Conservation (phyloP, 2,329 filamentous ascomycete species). For the Fusarium subglutinans region DNA sequence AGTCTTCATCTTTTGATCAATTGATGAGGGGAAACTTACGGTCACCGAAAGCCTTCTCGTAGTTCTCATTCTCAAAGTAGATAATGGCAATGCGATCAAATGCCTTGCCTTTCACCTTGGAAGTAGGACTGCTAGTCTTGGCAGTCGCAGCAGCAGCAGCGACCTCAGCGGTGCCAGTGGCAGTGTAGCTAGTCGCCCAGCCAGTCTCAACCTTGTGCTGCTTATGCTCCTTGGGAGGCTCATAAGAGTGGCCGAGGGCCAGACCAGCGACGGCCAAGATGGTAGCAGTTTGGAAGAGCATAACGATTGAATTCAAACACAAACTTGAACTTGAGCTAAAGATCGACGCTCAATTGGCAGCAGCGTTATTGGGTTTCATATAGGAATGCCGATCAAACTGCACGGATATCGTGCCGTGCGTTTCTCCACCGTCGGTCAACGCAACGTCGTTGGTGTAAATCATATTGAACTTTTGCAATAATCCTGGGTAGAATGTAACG, state of each 20-base stretch:
- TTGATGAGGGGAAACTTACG: constrained; percentile 50
- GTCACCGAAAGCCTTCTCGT: constrained; percentile 70
- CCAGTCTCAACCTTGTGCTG: constrained; percentile 8
- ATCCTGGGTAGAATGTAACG: neutral
- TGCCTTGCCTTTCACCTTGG: constrained; percentile 72
- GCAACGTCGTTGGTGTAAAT: neutral
- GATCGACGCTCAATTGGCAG: neutral
- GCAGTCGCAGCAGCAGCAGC: constrained; percentile 68
- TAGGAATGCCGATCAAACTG: neutral
- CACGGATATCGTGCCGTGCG: constrained; percentile 18
- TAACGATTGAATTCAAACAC: neutral
- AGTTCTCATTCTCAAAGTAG: constrained; percentile 83
- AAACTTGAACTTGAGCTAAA: neutral
- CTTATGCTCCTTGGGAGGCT: neutral
- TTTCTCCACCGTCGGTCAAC: constrained; percentile 17
- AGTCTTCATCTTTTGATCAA: rapidly evolving
- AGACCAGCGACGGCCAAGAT: constrained; percentile 42
- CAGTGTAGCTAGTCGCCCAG: constrained; percentile 58
- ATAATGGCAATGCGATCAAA: constrained; percentile 79
- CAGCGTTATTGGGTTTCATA: neutral
- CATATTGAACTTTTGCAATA: neutral
- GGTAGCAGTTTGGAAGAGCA: constrained; percentile 35
- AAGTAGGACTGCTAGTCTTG: constrained; percentile 67
- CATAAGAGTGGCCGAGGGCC: constrained; percentile 33
- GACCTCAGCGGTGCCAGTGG: constrained; percentile 61